phyloP scores from a whole-genome alignment of 2,329 filamentous ascomycete genomes.

The Trematosphaeria pertusa region DNA sequence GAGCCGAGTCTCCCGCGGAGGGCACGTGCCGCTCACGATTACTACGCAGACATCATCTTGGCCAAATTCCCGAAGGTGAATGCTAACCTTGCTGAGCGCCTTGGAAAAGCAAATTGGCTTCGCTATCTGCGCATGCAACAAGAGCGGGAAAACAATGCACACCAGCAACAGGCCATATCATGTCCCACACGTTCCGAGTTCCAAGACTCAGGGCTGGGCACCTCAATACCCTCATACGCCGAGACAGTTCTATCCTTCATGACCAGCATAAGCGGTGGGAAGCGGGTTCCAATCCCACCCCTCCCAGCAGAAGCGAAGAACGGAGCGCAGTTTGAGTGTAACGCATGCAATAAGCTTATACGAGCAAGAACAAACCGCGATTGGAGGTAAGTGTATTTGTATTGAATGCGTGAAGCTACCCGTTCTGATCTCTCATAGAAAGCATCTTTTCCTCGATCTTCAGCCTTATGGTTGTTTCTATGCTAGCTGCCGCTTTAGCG shows the following conservation, averaged over 20 bases:
- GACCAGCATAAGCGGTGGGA: conserved; percentile 19
- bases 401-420: neutral
- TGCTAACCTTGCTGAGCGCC: conserved; percentile 18
- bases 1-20: conserved; percentile 5
- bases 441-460: conserved; percentile 30
- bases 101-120: conserved; percentile 29
- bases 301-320: conserved; percentile 23
- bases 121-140: conserved; percentile 26
- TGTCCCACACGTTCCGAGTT: conserved; percentile 20
- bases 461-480: conserved; percentile 30
- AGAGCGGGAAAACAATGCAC: conserved; percentile 12
- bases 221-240: conserved; percentile 26
- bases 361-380: conserved; percentile 19
- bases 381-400: conserved; percentile 25
- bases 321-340: conserved; percentile 27
- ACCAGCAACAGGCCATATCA: conserved; percentile 8
- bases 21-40: conserved; percentile 23
- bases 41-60: conserved; percentile 23
- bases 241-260: conserved; percentile 24
- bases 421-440: conserved; percentile 15
- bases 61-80: conserved; percentile 29
- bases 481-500: conserved; percentile 17
- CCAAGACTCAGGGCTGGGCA: conserved; percentile 30
- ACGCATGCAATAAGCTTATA: conserved; percentile 23
- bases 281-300: conserved; percentile 22